These are phyloP conservation scores for Lepidium africanum DNA, from an alignment of 345 rosid genomes.

Conservation along the genomic window DNA sequence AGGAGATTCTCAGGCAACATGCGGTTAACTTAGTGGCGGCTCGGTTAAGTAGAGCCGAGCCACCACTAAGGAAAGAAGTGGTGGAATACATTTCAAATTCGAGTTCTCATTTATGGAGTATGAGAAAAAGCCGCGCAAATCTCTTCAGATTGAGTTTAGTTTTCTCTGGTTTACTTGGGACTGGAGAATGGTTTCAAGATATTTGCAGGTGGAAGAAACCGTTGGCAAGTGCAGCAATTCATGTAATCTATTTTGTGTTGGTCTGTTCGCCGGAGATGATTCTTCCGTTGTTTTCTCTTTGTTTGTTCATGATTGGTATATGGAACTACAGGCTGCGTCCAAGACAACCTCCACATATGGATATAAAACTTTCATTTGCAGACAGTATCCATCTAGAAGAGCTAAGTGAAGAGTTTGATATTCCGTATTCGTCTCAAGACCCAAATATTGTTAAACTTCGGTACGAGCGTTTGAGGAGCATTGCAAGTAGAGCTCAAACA, in stretches of 20 bases:
- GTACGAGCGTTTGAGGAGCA: conserved; percentile 74
- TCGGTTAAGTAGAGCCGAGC: conserved; percentile 79
- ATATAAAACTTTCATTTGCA: conserved; percentile 73
- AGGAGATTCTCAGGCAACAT: conserved; percentile 66
- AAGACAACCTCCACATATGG: conserved; percentile 86
- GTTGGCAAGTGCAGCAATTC: conserved; percentile 49
- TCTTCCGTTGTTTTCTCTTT: conserved; percentile 67
- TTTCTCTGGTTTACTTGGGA: conserved; percentile 50
- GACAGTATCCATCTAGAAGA: conserved; percentile 68
- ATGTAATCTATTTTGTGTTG: conserved; percentile 51
- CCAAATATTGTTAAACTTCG: conserved; percentile 46
- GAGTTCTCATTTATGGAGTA: conserved; percentile 88
- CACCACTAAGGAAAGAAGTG: conserved; percentile 77
- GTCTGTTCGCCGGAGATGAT: conserved; percentile 76
- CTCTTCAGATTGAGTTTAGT: conserved; percentile 61
- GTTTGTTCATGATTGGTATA: conserved; percentile 64
- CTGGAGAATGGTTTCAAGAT: conserved; percentile 74
- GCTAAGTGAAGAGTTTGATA: conserved; percentile 84
- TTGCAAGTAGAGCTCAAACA: conserved; percentile 76
- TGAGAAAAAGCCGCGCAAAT: conserved; percentile 95
- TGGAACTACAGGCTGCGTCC: conserved; percentile 79
- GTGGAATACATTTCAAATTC: conserved; percentile 87
- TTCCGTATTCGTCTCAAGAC: conserved; percentile 50
- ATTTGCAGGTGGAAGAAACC: conserved; percentile 87
- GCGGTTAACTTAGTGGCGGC: conserved; percentile 73